Base-by-base conservation (phyloP, 768 basidiomycete genomes). In the Lactifluus subvellereus region DNA sequence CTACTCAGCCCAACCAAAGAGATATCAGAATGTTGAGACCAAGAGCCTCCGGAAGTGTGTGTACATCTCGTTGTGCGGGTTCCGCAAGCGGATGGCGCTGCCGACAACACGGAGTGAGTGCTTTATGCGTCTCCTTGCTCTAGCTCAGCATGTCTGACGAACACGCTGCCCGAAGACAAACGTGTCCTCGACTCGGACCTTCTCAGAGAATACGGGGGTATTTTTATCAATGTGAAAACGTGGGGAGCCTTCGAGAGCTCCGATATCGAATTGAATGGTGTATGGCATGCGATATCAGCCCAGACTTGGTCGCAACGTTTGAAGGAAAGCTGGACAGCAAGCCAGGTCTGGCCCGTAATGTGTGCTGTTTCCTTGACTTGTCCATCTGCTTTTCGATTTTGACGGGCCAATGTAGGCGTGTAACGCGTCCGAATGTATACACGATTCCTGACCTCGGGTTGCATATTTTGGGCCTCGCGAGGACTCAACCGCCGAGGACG, bases 371-470 rank as follows among this genome's bases (percentile, higher is more conserved):
- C 7, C 4, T 48, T 27, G 27, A 13, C 33, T 22, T 32, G 4
- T 7, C 18, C 35, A 35, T 38, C 22, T 22, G 22, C 22, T 22
- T 22, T 53, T 20, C 7, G 30, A 47, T 47, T 9, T 30, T 56
- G 43, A 47, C 32, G 3, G 32, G 32, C 22, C 56, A 22, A 22
- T 48, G 33, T 16, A 49, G 43, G 11, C 32, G 1, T 11, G 5
- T 16, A 2, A 0, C 8, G 0, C 0, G 1, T 20, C 1, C 13
- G 16, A 47, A 3, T 4, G 1, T 20, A 47, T 42, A 6, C 6
- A 1, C 7, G 3, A 43, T 4, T 3, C 1, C 9, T 0, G 5
- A 32, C 33, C 16, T 32, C 18, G 3, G 37, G 16, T 9, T 11
- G 27, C 27, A 55, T 55, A 42, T 38, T 43, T 55, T 13, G 54